Evolutionary conservation across 164 flowering plant genomes (phyloP), one percentile per base, ranked within the genome.

Genomic region (Chimonanthus salicifolius): DNA sequence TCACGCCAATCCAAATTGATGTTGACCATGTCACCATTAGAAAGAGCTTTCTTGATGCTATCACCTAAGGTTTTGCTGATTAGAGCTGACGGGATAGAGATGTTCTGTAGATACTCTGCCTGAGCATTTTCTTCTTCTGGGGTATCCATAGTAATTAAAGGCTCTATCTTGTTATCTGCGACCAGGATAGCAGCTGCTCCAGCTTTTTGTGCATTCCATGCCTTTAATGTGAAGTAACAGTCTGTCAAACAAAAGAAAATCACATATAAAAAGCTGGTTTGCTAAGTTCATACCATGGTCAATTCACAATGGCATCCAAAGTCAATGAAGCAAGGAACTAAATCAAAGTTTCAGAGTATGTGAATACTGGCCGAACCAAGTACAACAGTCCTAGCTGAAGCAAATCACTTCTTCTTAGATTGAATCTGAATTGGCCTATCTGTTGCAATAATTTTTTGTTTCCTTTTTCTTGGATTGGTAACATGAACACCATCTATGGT

Each of bases 1-100:
- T 96, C 99, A 79, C 98, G 87, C 98, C 98, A 96, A 68, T 94
- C 99, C 76, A 96, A 95, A 74, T 92, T 96, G 60, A 96, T 88
- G 83, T 88, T 92, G 18, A 96, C 96, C 97, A 94, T 88, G n/a
- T 94, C 97, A 2, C 94, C 96, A 44, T 70, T 78, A 46, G 75
- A 81, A 15, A 89, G 11, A 62, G 94, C 86, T 68, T 85, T 87
- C 80, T 89, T 94, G 10, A 94, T 84, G 62, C 75, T 80, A 67
- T 90, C 95, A 43, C 97, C 97, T 21, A 92, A 81, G 15, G 76
- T 58, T 81, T 92, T 90, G 85, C 81, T 87, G 58, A 94, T 83
- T 49, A 92, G 89, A n/a, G 94, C 95, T 0, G 97, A 89, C 8
- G 98, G 98, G 47, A 94, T 89, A 13, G 87, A 87, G 66, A 94